Evolutionary conservation across 441 rosid genomes (phyloP).

Genomic region (Pelargonium citronellum): DNA sequence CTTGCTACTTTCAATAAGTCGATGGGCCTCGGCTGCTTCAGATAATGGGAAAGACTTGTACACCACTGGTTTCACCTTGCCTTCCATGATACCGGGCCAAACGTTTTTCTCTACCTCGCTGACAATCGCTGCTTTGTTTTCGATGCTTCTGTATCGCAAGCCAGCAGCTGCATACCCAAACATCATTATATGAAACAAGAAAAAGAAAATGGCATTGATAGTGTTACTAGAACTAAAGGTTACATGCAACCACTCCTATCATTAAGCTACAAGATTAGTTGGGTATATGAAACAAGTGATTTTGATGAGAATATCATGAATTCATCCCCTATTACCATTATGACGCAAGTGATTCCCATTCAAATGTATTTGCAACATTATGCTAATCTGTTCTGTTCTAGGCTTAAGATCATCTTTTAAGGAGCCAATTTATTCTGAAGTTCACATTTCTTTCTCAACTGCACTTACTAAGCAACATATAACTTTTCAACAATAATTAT

Average conservation of each 20-base stretch:
- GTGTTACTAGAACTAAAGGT: too few species aligned
- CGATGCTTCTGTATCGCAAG: slow-evolving; percentile 52
- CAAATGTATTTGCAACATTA: not conserved
- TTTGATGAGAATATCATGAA: not conserved
- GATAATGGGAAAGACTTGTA: slow-evolving; percentile 43
- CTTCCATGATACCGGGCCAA: slow-evolving; percentile 64
- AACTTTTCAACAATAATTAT: not conserved
- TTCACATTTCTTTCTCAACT: too few species aligned
- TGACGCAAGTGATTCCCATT: not conserved
- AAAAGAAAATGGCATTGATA: too few species aligned
- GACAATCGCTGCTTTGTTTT: slow-evolving; percentile 61
- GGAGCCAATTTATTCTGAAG: not conserved
- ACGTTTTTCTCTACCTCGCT: slow-evolving; percentile 68
- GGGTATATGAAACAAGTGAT: not conserved
- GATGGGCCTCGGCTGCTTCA: slow-evolving; percentile 67
- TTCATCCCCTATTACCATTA: not conserved
- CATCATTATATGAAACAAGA: not conserved
- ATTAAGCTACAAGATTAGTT: not conserved
- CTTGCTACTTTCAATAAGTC: slow-evolving; percentile 62
- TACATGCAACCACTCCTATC: not conserved
- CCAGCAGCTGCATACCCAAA: slow-evolving; percentile 46
- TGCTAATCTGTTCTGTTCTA: not conserved
- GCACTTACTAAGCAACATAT: not conserved
- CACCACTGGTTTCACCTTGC: slow-evolving; percentile 69
- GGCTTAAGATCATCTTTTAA: not conserved